These are phyloP conservation scores for Fusarium sacchari DNA, from an alignment of 2,329 filamentous ascomycete species.

Conservation along the genomic window DNA sequence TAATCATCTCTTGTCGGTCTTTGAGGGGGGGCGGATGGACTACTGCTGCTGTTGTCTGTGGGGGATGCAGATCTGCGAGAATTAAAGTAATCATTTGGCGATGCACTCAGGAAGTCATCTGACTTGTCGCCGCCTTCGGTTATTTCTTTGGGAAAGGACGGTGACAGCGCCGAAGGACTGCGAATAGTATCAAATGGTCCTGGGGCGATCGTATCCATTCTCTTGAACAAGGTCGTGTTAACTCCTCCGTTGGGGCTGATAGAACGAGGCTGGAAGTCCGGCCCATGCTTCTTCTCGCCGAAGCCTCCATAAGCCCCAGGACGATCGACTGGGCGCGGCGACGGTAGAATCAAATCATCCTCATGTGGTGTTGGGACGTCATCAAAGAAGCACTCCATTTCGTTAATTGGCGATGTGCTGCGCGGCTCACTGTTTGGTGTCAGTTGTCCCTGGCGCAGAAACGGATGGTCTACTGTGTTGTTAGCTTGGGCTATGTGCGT, in stretches of 20 bases:
- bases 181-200: conserved; percentile 69
- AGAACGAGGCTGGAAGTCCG: conserved; percentile 37
- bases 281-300: conserved; percentile 46
- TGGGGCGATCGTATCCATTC: conserved; percentile 73
- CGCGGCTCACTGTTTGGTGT: conserved; percentile 72
- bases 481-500: conserved; percentile 29
- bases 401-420: conserved; percentile 67
- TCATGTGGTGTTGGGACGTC: conserved; percentile 57
- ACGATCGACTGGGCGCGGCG: conserved; percentile 52
- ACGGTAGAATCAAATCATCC: conserved; percentile 51
- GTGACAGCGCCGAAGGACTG: conserved; percentile 48
- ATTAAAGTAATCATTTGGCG: conserved; percentile 27
- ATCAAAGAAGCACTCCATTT: conserved; percentile 56
- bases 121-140: conserved; percentile 25
- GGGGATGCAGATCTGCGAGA: conserved; percentile 20
- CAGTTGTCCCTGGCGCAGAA: conserved; percentile 64
- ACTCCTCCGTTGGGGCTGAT: conserved; percentile 35
- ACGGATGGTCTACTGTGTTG: conserved; percentile 62
- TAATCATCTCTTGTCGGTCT: conserved; percentile 64
- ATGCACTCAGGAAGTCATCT: conserved; percentile 34
- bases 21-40: conserved; percentile 49
- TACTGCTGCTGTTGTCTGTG: conserved; percentile 36
- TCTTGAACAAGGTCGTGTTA: conserved; percentile 60
- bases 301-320: conserved; percentile 63
- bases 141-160: conserved; percentile 46